These are phyloP conservation scores for Colletotrichum kahawae DNA, from an alignment of 2,329 filamentous ascomycete genomes.

Conservation along the genomic window DNA sequence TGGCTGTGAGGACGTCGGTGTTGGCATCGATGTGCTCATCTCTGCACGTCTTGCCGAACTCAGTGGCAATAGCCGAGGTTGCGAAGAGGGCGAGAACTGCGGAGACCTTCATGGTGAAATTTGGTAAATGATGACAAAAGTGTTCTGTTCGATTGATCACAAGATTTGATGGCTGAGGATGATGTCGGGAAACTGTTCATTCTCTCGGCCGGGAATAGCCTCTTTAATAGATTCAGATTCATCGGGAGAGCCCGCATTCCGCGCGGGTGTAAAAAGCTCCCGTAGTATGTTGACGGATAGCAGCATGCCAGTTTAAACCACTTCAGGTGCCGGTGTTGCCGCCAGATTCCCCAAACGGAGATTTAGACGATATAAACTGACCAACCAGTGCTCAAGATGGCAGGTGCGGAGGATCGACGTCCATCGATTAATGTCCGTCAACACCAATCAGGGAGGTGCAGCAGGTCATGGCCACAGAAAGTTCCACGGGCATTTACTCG, in stretches of 20 bases:
- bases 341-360: neutral
- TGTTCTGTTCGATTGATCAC: neutral
- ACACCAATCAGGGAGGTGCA: neutral
- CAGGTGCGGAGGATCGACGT: constrained; percentile 3
- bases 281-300: neutral
- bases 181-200: neutral
- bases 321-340: neutral
- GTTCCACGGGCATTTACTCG: neutral
- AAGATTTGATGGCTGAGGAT: neutral
- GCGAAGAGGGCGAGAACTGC: neutral
- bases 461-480: neutral
- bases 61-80: neutral
- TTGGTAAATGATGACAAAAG: neutral
- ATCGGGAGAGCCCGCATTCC: neutral
- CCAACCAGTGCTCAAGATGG: constrained; percentile 2
- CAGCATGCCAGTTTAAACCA: neutral
- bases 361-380: neutral
- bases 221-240: neutral
- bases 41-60: constrained; percentile 15
- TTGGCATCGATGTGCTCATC: constrained; percentile 7
- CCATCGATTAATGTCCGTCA: neutral
- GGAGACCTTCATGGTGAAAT: neutral
- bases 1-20: constrained; percentile 8
- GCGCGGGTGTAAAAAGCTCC: neutral
- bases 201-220: neutral